phyloP scores from a whole-genome alignment of 1,284 basidiomycete species.

The Mycosarcoma maydis region DNA sequence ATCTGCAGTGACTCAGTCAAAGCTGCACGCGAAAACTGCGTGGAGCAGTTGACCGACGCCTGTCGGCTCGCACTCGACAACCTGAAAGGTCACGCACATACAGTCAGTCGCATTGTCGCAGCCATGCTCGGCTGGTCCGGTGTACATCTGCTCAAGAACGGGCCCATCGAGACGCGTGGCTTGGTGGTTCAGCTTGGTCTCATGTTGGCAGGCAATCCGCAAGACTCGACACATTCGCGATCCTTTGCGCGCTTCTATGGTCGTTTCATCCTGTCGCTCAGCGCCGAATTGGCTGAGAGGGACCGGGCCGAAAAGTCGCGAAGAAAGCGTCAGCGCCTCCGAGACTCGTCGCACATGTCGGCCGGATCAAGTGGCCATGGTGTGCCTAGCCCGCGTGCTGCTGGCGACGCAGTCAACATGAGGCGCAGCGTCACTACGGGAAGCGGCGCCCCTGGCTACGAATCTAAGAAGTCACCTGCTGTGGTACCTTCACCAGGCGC shows the following conservation, averaged over 20 bases:
- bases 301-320: slow-evolving; percentile 42
- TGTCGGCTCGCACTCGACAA: slow-evolving; percentile 38
- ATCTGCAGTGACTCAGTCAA: slow-evolving; percentile 38
- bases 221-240: slow-evolving; percentile 30
- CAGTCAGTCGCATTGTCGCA: slow-evolving; percentile 34
- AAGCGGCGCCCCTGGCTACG: slow-evolving; percentile 7
- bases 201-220: slow-evolving; percentile 41
- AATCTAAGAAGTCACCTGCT: slow-evolving; percentile 2
- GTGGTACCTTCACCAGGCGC: slow-evolving; percentile 5
- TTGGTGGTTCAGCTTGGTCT: slow-evolving; percentile 45
- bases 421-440: slow-evolving; percentile 1
- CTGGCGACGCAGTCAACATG: slow-evolving; percentile 15
- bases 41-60: slow-evolving; percentile 25
- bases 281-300: slow-evolving; percentile 42
- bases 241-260: slow-evolving; percentile 47
- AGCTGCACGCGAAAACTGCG: slow-evolving; percentile 39
- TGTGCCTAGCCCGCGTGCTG: slow-evolving; percentile 14
- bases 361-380: slow-evolving; percentile 21
- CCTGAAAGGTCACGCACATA: slow-evolving; percentile 27
- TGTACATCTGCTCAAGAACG: slow-evolving; percentile 46
- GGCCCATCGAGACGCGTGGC: slow-evolving; percentile 42
- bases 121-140: slow-evolving; percentile 49
- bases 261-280: slow-evolving; percentile 46
- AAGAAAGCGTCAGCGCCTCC: slow-evolving; percentile 38
- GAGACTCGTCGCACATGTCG: slow-evolving; percentile 37